A percentile compares a stretch with the other conserved stretches of the same genome.
Evolutionary conservation across 1,139 yeast genomes (phyloP).

Genomic region (Candida tetrigidarum): DNA sequence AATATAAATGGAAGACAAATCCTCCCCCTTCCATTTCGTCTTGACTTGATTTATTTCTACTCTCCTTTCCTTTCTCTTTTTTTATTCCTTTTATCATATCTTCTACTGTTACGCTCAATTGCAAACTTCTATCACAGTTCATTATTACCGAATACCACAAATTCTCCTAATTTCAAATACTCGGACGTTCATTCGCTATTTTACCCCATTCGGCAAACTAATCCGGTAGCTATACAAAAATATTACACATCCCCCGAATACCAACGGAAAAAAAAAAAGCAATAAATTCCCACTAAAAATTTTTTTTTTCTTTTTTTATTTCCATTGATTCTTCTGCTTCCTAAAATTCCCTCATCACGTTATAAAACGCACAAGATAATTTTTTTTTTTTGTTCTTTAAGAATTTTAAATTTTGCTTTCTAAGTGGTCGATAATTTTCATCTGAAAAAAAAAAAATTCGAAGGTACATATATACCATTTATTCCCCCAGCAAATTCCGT

Average conservation of each 20-base stretch:
- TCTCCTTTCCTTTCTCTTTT: not conserved
- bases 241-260: no score
- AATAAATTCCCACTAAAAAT: not conserved
- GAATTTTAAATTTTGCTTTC: not conserved
- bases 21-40: no score
- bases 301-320: not conserved
- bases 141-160: no score
- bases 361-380: conserved; percentile 1
- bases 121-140: no score
- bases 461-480: not conserved
- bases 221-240: not conserved
- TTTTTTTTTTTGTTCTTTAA: not conserved
- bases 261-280: not conserved
- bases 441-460: not conserved
- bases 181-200: conserved; percentile 2
- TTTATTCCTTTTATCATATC: not conserved
- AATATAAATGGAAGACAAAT: not conserved
- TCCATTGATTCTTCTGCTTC: not conserved
- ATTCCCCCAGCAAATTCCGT: conserved; percentile 4
- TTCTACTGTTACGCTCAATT: not conserved
- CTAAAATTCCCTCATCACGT: conserved; percentile 4
- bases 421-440: no score
- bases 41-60: not conserved
- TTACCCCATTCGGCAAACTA: conserved; percentile 5
- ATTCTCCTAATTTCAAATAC: conserved; percentile 1